phyloP scores from a whole-genome alignment of 345 rosid genomes.

The Pugionium dolabratum region DNA sequence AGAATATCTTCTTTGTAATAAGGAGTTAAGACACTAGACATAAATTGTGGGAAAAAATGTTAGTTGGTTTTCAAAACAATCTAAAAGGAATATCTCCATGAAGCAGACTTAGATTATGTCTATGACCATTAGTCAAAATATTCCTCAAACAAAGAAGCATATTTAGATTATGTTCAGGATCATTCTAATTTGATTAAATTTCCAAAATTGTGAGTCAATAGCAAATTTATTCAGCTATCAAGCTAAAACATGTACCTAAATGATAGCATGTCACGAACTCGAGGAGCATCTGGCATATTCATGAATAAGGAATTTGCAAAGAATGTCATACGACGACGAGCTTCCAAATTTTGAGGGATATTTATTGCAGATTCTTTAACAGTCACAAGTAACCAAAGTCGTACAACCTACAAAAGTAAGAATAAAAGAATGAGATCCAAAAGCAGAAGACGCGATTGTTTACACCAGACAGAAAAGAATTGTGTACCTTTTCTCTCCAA shows the following conservation, averaged over 20 bases:
- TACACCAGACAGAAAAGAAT: conserved; percentile 10
- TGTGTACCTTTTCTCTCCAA: conserved; percentile 77
- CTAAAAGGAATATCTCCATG: conserved; percentile 3
- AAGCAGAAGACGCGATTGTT: conserved; percentile 19
- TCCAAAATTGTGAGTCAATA: neutral
- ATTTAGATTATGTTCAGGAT: conserved; percentile 14
- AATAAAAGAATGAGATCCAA: conserved; percentile 26
- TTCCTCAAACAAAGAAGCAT: neutral
- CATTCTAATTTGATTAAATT: conserved; percentile 1
- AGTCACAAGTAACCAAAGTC: conserved; percentile 81
- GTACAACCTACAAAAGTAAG: conserved; percentile 52
- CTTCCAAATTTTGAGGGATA: conserved; percentile 91
- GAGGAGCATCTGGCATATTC: conserved; percentile 91
- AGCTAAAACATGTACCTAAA: conserved; percentile 61
- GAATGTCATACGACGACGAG: conserved; percentile 97
- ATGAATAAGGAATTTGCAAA: conserved; percentile 95
- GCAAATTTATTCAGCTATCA: conserved; percentile 5
- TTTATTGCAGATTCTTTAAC: conserved; percentile 96
- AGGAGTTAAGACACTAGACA: conserved; percentile 84
- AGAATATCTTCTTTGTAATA: conserved; percentile 85
- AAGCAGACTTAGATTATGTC: no score
- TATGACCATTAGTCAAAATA: no score
- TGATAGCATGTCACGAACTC: conserved; percentile 87
- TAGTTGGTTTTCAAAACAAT: conserved; percentile 21
- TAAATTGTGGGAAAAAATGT: conserved; percentile 38